Percentiles rank a stretch among this genome's conserved stretches.
Evolutionary conservation across 768 basidiomycete species (phyloP).

Genomic region (Tulasnella sp.): DNA sequence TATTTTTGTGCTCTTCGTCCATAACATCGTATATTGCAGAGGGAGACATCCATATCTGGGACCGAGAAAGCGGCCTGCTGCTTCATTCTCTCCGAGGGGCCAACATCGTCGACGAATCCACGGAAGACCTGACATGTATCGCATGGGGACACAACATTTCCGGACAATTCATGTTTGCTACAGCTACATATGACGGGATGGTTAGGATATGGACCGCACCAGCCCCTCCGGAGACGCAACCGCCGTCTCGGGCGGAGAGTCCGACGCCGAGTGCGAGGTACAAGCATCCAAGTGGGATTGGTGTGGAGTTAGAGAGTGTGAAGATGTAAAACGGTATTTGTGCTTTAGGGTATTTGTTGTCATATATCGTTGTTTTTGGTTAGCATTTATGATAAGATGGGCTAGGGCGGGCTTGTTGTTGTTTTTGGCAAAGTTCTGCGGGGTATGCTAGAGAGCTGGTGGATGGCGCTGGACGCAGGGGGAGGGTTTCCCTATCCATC

Average conservation of each 20-base stretch:
- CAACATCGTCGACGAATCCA: constrained; percentile 33
- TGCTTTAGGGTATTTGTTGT: too few species aligned
- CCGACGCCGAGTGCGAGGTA: too few species aligned
- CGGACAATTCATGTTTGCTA: constrained; percentile 44
- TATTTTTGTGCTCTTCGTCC: neutral
- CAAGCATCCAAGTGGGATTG: too few species aligned
- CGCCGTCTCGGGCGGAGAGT: neutral
- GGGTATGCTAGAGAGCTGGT: too few species aligned
- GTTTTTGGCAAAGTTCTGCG: too few species aligned
- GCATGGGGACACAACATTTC: constrained; percentile 63
- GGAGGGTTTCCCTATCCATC: too few species aligned
- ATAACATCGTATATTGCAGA: constrained; percentile 25
- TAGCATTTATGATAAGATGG: too few species aligned
- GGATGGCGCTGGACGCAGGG: too few species aligned
- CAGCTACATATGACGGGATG: constrained; percentile 64
- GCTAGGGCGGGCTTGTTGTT: too few species aligned
- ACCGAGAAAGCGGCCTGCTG: constrained; percentile 56
- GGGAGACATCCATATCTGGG: constrained; percentile 80
- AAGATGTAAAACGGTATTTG: too few species aligned
- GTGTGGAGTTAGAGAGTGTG: too few species aligned
- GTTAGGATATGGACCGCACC: constrained; percentile 51
- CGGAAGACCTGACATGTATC: constrained; percentile 59
- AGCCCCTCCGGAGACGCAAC: constrained; percentile 3
- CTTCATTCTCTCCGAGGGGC: constrained; percentile 48
- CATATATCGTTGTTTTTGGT: too few species aligned